Conservation (phyloP, 257 asterid genomes). For the Verbascum thapsus region DNA sequence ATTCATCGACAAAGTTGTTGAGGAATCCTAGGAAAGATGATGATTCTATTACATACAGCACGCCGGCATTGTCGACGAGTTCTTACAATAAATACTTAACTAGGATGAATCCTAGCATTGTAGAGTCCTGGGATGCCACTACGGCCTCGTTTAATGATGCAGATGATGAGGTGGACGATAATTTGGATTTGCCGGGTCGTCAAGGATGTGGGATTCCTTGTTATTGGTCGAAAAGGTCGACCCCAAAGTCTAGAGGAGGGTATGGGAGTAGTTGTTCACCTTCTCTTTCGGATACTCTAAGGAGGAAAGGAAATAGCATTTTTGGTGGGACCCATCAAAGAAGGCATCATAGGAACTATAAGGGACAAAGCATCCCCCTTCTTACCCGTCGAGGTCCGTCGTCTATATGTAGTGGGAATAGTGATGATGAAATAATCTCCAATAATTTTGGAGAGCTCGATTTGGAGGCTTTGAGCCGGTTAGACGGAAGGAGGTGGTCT, state of each 20-base stretch:
- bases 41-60: conserved; percentile 67
- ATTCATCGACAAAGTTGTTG: conserved; percentile 53
- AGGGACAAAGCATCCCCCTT: conserved; percentile 71
- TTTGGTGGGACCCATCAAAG: conserved; percentile 70
- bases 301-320: conserved; percentile 79
- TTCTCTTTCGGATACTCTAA: conserved; percentile 84
- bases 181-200: conserved; percentile 70
- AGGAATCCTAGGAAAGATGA: conserved; percentile 65
- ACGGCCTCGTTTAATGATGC: conserved; percentile 75
- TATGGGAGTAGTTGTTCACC: conserved; percentile 80
- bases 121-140: conserved; percentile 91
- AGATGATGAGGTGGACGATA: conserved; percentile 86
- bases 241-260: conserved; percentile 79
- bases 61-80: conserved; percentile 78
- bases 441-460: conserved; percentile 78
- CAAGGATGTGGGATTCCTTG: conserved; percentile 98
- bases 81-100: conserved; percentile 62
- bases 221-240: conserved; percentile 91
- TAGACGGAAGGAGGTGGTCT: conserved; percentile 89
- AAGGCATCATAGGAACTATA: conserved; percentile 51
- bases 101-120: conserved; percentile 60
- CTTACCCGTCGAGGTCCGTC: conserved; percentile 60
- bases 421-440: conserved; percentile 79
- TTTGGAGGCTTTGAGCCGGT: conserved; percentile 79
- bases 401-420: conserved; percentile 56